phyloP scores from a whole-genome alignment of 768 basidiomycete genomes.

The Dentipellis fragilis region DNA sequence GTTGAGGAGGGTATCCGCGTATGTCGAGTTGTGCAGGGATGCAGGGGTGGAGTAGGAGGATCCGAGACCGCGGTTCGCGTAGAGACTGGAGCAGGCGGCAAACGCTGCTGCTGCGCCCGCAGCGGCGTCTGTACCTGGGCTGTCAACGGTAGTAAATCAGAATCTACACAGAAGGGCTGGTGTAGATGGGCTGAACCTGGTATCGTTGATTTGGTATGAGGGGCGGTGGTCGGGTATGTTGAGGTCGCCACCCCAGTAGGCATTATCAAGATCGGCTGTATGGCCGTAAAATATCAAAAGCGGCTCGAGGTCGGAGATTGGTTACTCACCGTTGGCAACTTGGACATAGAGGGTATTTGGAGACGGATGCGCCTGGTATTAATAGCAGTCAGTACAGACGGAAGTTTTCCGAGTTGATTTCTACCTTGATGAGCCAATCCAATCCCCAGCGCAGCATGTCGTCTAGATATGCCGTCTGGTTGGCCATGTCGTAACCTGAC shows the following conservation, averaged over 20 bases:
- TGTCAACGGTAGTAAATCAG: conserved; percentile 10
- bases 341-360: conserved; percentile 68
- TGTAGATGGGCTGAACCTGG: conserved; percentile 25
- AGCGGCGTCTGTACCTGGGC: conserved; percentile 85
- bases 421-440: conserved; percentile 84
- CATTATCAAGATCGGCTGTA: conserved; percentile 51
- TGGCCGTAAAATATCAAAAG: neutral
- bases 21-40: conserved; percentile 61
- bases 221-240: conserved; percentile 67
- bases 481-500: conserved; percentile 71
- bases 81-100: conserved; percentile 76
- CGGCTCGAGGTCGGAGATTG: neutral
- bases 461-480: conserved; percentile 89
- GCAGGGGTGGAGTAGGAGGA: conserved; percentile 48
- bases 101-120: conserved; percentile 82
- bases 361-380: conserved; percentile 76
- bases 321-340: conserved; percentile 49
- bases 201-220: conserved; percentile 69
- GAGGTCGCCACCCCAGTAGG: conserved; percentile 86
- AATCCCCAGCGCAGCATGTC: conserved; percentile 84
- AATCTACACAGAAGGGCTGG: neutral
- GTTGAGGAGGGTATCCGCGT: conserved; percentile 54
- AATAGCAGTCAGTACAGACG: neutral
- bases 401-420: conserved; percentile 6
- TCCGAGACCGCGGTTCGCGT: conserved; percentile 49